Evolutionary conservation across 2,329 filamentous ascomycete species (phyloP), one percentile per base, ranked within the genome.

Genomic region (Elsinoe perseae): DNA sequence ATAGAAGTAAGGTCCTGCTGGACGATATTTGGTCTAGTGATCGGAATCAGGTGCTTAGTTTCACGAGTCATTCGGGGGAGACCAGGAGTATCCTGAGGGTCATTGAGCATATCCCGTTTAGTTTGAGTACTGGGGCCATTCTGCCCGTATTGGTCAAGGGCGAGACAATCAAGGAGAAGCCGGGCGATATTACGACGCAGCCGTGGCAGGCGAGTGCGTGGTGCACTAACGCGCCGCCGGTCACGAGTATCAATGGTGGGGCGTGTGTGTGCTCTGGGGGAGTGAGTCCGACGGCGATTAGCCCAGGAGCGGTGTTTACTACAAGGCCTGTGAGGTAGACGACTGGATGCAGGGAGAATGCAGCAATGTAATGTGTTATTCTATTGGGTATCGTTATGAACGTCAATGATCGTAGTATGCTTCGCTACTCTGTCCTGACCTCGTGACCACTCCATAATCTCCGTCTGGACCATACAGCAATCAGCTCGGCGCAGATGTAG

Each of bases 91-190:
- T 82, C 21, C 72, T 84, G 2, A 64, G 72, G 53, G 81, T 81
- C 0, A 69, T 87, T 3, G 77, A 78, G 52, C 85, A 88, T 63
- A 76, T 78, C n/a, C 61, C 69, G 2, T 88, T 87, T 65, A 67
- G 72, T 2, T 72, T 88, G 10, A 74, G 73, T n/a, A 89, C 85
- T 0, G 85, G 85, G 7, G 79, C 82, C 57, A 78, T 85, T 6
- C 84, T 88, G 25, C 84, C 85, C 0, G 82, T 85, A 2, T 74
- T 88, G 1, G 79, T 88, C 30, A 81, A 79, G 68, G 82, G 79
- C 1, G 75, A 80, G 61, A 77, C 70, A 1, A 55, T 75, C 5
- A 64, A 66, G 18, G 66, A 66, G 14, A 56, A 63, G 4, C 60
- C 61, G 6, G 64, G 68, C 2, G 59, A 69, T 5, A 69, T 69